Conservation (phyloP, 441 rosid genomes). For the Corymbia calophylla region DNA sequence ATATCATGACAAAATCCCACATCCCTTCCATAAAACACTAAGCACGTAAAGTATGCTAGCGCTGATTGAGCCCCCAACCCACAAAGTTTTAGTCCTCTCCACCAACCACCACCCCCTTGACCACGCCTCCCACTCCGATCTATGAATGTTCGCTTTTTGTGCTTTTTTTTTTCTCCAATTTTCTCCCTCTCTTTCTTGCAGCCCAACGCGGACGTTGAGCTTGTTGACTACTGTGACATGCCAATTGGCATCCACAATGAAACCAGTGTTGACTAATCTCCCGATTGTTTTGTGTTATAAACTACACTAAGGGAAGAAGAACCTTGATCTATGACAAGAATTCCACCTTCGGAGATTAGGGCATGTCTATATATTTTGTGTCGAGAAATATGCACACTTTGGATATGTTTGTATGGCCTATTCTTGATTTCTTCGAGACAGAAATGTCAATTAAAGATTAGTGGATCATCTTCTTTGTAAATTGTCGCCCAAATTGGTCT, state of each 20-base stretch:
- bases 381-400: fast-evolving
- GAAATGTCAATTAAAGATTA: too few relatives aligned
- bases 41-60: too few relatives aligned
- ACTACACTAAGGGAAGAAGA: too few relatives aligned
- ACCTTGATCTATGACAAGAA: too few relatives aligned
- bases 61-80: background rate
- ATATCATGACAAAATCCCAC: background rate
- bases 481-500: background rate
- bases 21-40: background rate
- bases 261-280: too few relatives aligned
- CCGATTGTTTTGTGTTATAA: too few relatives aligned
- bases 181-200: background rate
- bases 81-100: background rate
- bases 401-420: background rate
- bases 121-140: background rate
- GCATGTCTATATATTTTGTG: too few relatives aligned
- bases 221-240: background rate
- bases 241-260: background rate
- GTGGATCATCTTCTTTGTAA: background rate
- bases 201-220: background rate
- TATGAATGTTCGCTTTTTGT: background rate
- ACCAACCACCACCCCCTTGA: background rate
- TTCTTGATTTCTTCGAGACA: background rate
- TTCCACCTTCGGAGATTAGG: background rate
- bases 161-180: background rate